Evolutionary conservation across 1,284 basidiomycete species (phyloP).

Genomic region (Xanthoconium separans): DNA sequence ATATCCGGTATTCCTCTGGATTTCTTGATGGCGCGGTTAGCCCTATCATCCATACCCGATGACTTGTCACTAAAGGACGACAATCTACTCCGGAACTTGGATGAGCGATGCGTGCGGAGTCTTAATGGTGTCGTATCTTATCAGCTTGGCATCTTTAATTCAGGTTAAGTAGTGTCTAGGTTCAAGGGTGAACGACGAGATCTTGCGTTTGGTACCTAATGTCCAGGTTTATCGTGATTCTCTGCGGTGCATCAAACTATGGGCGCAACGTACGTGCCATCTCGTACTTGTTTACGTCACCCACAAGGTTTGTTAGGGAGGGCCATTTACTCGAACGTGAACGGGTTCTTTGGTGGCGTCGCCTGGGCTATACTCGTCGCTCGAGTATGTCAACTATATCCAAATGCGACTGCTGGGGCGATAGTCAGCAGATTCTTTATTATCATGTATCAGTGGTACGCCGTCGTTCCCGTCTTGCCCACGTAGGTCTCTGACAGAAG

Average conservation of each 20-base stretch:
- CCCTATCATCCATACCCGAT: constrained; percentile 85
- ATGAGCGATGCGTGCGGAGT: constrained; percentile 94
- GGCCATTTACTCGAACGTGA: constrained; percentile 98
- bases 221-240: constrained; percentile 94
- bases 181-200: constrained; percentile 95
- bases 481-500: constrained; percentile 6
- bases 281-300: constrained; percentile 2
- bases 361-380: constrained; percentile 99
- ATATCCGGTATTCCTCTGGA: constrained; percentile 94
- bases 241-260: constrained; percentile 94
- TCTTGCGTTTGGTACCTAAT: constrained; percentile 93
- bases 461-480: constrained; percentile 4
- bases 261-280: constrained; percentile 83
- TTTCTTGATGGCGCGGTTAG: constrained; percentile 88
- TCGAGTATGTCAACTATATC: constrained; percentile 98
- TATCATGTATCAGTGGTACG: constrained; percentile 94
- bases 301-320: constrained; percentile 53
- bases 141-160: constrained; percentile 2
- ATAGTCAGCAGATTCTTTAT: constrained; percentile 98
- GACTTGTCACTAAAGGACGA: constrained; percentile 90
- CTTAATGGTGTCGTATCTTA: constrained; percentile 66
- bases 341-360: constrained; percentile 97
- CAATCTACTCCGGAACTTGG: constrained; percentile 88
- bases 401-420: constrained; percentile 90
- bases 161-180: constrained; percentile 48